These are phyloP conservation scores for Cryptococcus deneoformans DNA, from an alignment of 1,284 basidiomycete species.

Conservation along the genomic window DNA sequence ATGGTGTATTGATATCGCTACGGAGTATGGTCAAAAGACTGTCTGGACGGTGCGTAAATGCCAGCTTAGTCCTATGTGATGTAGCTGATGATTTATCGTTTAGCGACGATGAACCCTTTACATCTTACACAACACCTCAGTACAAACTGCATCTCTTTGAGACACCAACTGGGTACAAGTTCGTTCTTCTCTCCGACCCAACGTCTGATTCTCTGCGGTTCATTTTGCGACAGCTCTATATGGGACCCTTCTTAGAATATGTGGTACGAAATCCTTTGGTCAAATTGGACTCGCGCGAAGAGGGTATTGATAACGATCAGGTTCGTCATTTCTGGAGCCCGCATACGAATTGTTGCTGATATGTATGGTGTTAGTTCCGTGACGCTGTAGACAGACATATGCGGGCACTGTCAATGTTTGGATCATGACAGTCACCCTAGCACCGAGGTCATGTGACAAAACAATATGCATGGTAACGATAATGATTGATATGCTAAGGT, in stretches of 20 bases:
- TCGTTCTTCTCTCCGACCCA: slow-evolving; percentile 90
- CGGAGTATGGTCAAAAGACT: slow-evolving; percentile 95
- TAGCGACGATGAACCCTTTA: slow-evolving; percentile 80
- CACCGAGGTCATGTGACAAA: neutral
- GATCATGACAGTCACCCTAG: slow-evolving; percentile 14
- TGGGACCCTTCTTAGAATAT: slow-evolving; percentile 90
- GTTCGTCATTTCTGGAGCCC: slow-evolving; percentile 23
- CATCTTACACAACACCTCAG: slow-evolving; percentile 82
- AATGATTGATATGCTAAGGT: neutral
- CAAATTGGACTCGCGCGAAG: slow-evolving; percentile 71
- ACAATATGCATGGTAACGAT: neutral
- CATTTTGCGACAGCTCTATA: slow-evolving; percentile 81
- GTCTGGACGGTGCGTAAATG: slow-evolving; percentile 65
- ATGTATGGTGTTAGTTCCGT: slow-evolving; percentile 62
- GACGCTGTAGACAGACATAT: slow-evolving; percentile 75
- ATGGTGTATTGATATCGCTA: slow-evolving; percentile 89
- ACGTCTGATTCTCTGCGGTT: slow-evolving; percentile 75
- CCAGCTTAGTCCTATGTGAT: neutral
- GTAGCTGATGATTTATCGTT: neutral
- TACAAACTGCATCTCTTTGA: slow-evolving; percentile 95
- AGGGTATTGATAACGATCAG: slow-evolving; percentile 82
- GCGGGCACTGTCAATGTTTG: slow-evolving; percentile 47
- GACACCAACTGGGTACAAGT: slow-evolving; percentile 89
- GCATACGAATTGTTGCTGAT: neutral
- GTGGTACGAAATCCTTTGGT: slow-evolving; percentile 89